phyloP scores from a whole-genome alignment of 805 yeast genomes.

The Metahyphopichia silvanorum region DNA sequence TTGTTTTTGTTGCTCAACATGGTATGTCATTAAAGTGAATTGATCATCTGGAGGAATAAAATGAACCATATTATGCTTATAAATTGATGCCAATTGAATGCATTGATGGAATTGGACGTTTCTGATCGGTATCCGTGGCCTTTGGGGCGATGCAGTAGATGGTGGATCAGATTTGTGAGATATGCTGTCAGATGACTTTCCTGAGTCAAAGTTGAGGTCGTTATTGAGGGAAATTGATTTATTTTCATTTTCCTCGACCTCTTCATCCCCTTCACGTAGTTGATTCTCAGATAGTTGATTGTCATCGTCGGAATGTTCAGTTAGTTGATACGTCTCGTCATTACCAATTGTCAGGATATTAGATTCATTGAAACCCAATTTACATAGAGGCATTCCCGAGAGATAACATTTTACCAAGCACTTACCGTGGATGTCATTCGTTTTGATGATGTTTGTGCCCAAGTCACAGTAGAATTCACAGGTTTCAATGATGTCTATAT shows the following conservation, averaged over 20 bases:
- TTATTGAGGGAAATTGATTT: no score
- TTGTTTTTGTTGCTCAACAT: slow-evolving; percentile 41
- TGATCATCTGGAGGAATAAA: slow-evolving; percentile 82
- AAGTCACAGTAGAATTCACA: slow-evolving; percentile 36
- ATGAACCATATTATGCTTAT: slow-evolving; percentile 61
- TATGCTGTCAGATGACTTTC: background rate
- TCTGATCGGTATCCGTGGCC: slow-evolving; percentile 26
- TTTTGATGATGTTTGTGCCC: slow-evolving; percentile 19
- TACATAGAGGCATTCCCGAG: slow-evolving; percentile 44
- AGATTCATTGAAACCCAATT: slow-evolving; percentile 38
- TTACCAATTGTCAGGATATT: slow-evolving; percentile 31
- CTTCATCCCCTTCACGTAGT: slow-evolving; percentile 1
- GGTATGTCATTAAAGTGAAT: slow-evolving; percentile 34
- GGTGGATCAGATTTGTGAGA: no score
- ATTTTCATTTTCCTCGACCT: slow-evolving; percentile 7
- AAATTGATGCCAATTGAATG: slow-evolving; percentile 70
- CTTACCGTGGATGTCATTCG: slow-evolving; percentile 32
- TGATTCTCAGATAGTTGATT: background rate
- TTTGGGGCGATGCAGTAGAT: slow-evolving; percentile 3
- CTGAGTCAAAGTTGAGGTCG: background rate
- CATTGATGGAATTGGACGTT: slow-evolving; percentile 56
- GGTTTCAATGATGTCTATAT: slow-evolving; percentile 38
- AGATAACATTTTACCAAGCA: slow-evolving; percentile 36
- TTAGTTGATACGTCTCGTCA: slow-evolving; percentile 9
- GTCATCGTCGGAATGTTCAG: slow-evolving; percentile 3